phyloP scores from a whole-genome alignment of 2,329 filamentous ascomycete genomes.

The Fusarium illudens region DNA sequence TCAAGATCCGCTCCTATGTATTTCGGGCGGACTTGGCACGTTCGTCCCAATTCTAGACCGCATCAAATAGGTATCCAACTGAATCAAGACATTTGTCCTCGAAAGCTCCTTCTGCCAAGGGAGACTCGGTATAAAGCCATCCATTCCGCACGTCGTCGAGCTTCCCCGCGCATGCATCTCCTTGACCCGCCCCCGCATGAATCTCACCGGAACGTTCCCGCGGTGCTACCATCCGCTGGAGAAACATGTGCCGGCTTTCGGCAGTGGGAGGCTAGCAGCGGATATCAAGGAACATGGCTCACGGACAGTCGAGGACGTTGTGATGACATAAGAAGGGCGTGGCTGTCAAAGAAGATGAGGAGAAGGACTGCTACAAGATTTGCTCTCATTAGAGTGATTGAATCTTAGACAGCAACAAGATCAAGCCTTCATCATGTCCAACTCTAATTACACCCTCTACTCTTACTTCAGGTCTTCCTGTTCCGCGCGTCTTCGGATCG shows the following conservation, averaged over 20 bases:
- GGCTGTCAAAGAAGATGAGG: not conserved
- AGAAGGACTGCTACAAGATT: not conserved
- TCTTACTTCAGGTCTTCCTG: slow-evolving; percentile 71
- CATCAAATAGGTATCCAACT: not conserved
- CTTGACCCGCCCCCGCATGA: slow-evolving; percentile 18
- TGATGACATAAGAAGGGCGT: slow-evolving; percentile 36
- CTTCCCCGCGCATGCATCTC: not conserved
- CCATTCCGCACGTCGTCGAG: not conserved
- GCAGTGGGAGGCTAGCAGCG: slow-evolving; percentile 31
- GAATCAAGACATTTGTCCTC: not conserved
- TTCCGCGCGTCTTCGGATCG: slow-evolving; percentile 68
- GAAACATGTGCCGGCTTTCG: slow-evolving; percentile 8
- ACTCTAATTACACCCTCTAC: slow-evolving; percentile 55
- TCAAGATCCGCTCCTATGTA: too few relatives aligned
- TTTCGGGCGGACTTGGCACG: not conserved
- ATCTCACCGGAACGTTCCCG: slow-evolving; percentile 19
- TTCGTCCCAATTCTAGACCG: not conserved
- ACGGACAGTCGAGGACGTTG: too few relatives aligned
- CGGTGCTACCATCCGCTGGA: not conserved
- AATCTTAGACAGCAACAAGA: not conserved
- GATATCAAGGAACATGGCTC: not conserved
- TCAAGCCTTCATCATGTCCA: slow-evolving; percentile 28
- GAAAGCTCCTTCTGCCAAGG: not conserved
- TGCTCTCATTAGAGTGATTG: not conserved
- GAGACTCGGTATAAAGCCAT: not conserved